Percentiles rank a stretch among this genome's conserved stretches.
Conservation (phyloP, 1,139 yeast genomes). For the Trichomonascaceae sp. region DNA sequence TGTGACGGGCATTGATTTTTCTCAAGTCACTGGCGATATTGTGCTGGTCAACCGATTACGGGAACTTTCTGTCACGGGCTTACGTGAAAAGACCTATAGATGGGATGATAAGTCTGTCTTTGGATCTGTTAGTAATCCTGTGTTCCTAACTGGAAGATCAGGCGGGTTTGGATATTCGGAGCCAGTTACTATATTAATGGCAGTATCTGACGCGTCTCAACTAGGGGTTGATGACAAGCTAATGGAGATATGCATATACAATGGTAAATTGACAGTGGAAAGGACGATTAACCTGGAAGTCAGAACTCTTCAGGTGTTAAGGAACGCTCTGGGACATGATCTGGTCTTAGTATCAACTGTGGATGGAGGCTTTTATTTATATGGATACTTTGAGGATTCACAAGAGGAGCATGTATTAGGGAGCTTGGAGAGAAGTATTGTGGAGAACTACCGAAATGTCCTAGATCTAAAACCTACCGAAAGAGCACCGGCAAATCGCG, state of each 20-base stretch:
- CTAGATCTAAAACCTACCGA: not conserved
- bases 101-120: not conserved
- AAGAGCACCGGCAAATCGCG: not conserved
- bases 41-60: not conserved
- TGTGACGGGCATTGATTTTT: not conserved
- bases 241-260: not conserved
- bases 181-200: not conserved
- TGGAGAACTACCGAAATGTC: not conserved
- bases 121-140: not conserved
- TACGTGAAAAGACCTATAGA: not conserved
- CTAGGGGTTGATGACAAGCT: not conserved
- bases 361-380: slow-evolving; percentile 2
- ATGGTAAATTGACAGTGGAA: not conserved
- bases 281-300: not conserved
- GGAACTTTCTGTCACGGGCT: not conserved
- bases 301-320: not conserved
- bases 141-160: not conserved
- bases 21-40: not conserved
- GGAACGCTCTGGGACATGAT: no score
- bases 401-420: not conserved
- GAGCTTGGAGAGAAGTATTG: not conserved
- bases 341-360: not conserved
- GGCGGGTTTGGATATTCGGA: not conserved
- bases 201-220: not conserved
- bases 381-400: not conserved